Evolutionary conservation across 306 rosid species (phyloP).

Genomic region (Sphenostylis stenocarpa): DNA sequence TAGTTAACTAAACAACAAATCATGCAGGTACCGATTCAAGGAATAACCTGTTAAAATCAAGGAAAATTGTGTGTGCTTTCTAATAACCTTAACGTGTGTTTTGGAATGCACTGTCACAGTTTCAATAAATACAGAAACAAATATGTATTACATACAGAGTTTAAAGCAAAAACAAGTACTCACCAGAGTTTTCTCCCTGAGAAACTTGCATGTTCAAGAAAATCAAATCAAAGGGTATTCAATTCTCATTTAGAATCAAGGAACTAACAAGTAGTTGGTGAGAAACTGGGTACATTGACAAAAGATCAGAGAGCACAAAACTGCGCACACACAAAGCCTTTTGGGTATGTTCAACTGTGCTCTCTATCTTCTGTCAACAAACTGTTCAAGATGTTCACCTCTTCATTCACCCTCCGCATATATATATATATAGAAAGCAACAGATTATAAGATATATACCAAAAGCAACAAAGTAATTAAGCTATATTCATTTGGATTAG

Average conservation of each 20-base stretch:
- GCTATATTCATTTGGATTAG: constrained; percentile 1
- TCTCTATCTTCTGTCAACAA: constrained; percentile 67
- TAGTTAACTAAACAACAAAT: not conserved
- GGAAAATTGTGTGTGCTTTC: not conserved
- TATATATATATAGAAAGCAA: not conserved
- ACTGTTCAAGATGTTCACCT: not conserved
- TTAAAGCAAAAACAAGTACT: not conserved
- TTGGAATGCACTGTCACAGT: not conserved
- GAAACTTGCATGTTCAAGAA: not conserved
- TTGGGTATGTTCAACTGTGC: constrained; percentile 52
- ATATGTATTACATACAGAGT: not conserved
- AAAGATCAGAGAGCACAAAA: constrained; percentile 58
- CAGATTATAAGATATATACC: too few species aligned
- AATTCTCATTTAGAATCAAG: not conserved
- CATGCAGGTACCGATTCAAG: not conserved
- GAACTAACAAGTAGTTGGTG: not conserved
- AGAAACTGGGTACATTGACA: constrained; percentile 30
- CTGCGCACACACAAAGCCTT: constrained; percentile 44
- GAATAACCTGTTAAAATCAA: not conserved
- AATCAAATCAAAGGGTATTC: not conserved
- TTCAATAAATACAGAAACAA: not conserved
- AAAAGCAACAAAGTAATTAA: not conserved
- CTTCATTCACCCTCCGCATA: not conserved
- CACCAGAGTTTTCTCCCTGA: not conserved
- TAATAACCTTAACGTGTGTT: not conserved